A percentile compares a stretch with the other conserved stretches of the same genome.
Conservation (phyloP, 192 early-diverging fungal species). For the Coemansia sp. region DNA sequence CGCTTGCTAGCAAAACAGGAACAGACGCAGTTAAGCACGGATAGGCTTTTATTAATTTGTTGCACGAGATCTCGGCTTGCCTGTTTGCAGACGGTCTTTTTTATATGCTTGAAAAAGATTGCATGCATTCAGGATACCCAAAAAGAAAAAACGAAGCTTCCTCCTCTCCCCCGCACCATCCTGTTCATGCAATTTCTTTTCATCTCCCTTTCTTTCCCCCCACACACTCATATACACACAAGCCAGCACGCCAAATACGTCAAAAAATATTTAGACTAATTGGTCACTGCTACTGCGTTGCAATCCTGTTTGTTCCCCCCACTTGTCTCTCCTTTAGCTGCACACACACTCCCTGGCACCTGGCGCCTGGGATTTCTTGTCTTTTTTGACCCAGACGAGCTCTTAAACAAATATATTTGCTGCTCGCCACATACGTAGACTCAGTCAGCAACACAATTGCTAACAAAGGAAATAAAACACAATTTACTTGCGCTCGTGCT, state of each 20-base stretch:
- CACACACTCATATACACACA: no score
- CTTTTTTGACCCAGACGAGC: background rate
- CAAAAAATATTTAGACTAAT: background rate
- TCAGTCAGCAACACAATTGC: no score
- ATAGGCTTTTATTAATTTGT: background rate
- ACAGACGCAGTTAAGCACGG: no score
- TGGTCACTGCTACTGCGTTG: background rate
- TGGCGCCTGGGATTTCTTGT: background rate
- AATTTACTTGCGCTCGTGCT: background rate
- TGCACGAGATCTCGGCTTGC: background rate
- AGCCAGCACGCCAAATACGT: background rate
- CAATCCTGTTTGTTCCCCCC: background rate
- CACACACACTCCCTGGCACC: background rate
- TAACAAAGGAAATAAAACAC: background rate
- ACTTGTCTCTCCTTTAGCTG: background rate
- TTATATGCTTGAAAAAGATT: background rate
- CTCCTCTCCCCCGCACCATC: background rate
- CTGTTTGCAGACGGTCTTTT: background rate
- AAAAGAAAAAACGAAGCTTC: background rate
- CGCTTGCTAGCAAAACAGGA: no score
- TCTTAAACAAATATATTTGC: background rate
- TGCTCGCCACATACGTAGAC: no score
- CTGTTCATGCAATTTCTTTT: background rate
- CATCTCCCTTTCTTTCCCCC: background rate
- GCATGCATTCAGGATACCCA: background rate